Evolutionary conservation across 495 filamentous ascomycete genomes (phyloP), one percentile per base, ranked within the genome.

Genomic region (Filosporella fistucella): DNA sequence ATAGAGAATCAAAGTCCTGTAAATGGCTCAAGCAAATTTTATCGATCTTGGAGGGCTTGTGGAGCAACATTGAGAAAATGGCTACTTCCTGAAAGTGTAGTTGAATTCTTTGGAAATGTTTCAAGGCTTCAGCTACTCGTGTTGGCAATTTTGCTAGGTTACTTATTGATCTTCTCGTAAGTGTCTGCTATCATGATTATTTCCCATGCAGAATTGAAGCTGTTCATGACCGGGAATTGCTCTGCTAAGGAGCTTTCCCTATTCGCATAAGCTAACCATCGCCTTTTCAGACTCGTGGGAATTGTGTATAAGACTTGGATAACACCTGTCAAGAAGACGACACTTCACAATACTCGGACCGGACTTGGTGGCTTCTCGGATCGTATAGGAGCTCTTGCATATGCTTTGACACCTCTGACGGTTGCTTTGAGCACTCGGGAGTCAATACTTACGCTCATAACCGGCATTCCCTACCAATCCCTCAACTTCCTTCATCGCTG

Each of bases 401-500:
- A 80, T 55, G 83, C 80, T 6, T 72, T 86, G 5, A 82, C 80
- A 1, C 81, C 81, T 1, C 68, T 86, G 0, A 77, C 78, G 1
- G 60, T 86, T 26, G 60, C 82, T 9, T 66, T 86, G 12, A 72
- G 71, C 25, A 78, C 64, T 39, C 69, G 80, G 4, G 82, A 85
- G 43, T 79, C 74, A 0, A 63, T 85, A 2, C 73, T 86, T 3
- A 77, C 72, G 1, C 47, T 83, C 22, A 47, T 83, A 35, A 85
- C 80, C 0, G 81, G 84, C 5, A 61, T 85, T 3, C 80, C 83
- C 0, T 85, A 86, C 53, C 78, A 84, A 47, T 73, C 71, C 42
- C 85, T 86, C 66, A 78, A 82, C 64, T 85, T 86, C 60, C 65
- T 88, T 20, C 82, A 85, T 56, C 75, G 79, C 21, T 84, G 79